phyloP scores from a whole-genome alignment of 2,329 filamentous ascomycete genomes.

The Decorospora gaudefroyi region DNA sequence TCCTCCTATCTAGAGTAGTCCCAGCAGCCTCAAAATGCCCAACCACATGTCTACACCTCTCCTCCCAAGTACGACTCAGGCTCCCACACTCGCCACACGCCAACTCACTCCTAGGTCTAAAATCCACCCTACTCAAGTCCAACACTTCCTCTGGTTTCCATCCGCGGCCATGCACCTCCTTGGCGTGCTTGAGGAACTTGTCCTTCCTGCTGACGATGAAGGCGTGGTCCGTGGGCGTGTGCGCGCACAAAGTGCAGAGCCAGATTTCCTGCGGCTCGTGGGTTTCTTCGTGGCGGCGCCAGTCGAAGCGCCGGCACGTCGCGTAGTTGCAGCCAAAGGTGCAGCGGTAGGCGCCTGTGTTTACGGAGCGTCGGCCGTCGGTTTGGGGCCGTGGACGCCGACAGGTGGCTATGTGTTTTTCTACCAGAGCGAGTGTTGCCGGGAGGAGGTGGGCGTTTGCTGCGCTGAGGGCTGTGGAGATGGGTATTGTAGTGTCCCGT shows the following conservation, averaged over 20 bases:
- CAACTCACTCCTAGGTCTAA: constrained; percentile 16
- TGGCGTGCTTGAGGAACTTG: constrained; percentile 31
- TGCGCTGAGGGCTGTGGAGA: constrained; percentile 10
- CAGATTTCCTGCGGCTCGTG: constrained; percentile 36
- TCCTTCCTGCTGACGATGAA: constrained; percentile 33
- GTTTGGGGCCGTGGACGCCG: constrained; percentile 19
- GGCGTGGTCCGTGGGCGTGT: constrained; percentile 6
- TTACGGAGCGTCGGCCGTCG: constrained; percentile 31
- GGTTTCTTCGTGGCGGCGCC: constrained; percentile 37
- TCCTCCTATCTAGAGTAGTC: too few relatives aligned
- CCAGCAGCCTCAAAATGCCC: constrained; percentile 29
- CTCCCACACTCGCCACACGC: constrained; percentile 22
- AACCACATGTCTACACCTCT: constrained; percentile 29
- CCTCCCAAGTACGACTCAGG: constrained; percentile 23
- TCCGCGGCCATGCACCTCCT: constrained; percentile 20
- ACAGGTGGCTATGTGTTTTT: constrained; percentile 26
- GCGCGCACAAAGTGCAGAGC: constrained; percentile 26
- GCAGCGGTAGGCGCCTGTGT: constrained; percentile 28
- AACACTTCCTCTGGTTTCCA: constrained; percentile 18
- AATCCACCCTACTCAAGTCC: constrained; percentile 22
- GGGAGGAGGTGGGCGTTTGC: constrained; percentile 22
- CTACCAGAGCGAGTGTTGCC: constrained; percentile 17
- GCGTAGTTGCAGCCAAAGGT: constrained; percentile 34
- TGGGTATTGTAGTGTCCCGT: background rate
- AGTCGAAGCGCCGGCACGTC: constrained; percentile 32